Conservation (phyloP, 345 rosid species). For the Salix exigua region DNA sequence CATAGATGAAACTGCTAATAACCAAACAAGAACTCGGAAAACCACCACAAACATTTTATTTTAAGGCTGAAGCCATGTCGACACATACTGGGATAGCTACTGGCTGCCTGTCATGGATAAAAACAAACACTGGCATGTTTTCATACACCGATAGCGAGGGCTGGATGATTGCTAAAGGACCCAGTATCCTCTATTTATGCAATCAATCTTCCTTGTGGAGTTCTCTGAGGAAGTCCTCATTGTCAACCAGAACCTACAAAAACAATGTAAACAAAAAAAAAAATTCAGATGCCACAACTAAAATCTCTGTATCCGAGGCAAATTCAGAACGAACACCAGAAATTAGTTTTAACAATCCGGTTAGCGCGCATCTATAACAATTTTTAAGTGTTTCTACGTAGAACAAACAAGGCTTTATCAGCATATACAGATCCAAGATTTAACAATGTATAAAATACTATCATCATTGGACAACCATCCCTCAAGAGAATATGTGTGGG, state of each 20-base stretch:
- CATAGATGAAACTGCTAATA: background rate
- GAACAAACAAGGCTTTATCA: background rate
- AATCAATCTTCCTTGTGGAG: slow-evolving; percentile 34
- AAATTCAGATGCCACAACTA: background rate
- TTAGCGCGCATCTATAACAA: no score
- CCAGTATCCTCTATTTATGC: background rate
- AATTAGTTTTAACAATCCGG: background rate
- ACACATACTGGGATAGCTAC: background rate
- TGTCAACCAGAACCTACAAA: slow-evolving; percentile 84
- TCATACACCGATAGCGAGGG: slow-evolving; percentile 1
- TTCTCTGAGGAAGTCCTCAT: slow-evolving; percentile 85
- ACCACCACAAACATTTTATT: background rate
- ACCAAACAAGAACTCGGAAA: background rate
- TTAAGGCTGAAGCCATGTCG: background rate
- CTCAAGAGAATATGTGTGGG: no score
- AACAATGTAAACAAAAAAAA: background rate
- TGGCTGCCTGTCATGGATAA: background rate
- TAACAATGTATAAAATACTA: no score
- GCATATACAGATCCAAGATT: no score
- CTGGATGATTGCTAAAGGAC: background rate
- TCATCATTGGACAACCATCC: no score
- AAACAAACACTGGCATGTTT: slow-evolving; percentile 14
- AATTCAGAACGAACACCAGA: background rate
- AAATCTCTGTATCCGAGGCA: background rate
- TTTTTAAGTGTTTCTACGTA: background rate